These are phyloP conservation scores for Echinochloa phyllopogon DNA, from an alignment of 176 grass and related monocot species.

Conservation along the genomic window DNA sequence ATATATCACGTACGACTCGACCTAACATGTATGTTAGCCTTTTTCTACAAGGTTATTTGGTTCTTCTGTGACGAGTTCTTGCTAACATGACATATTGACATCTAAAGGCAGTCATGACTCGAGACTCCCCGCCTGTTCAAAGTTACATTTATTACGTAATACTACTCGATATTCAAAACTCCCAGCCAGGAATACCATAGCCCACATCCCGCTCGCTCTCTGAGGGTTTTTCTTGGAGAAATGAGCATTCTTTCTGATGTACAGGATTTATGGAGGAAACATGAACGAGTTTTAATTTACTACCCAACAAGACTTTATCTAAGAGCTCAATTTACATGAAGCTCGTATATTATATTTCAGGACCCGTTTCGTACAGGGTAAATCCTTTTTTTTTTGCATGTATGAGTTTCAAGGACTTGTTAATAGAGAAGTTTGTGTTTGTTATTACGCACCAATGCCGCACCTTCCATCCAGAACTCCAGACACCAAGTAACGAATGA, in stretches of 20 bases:
- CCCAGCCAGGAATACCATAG: no score
- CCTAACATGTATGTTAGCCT: neutral
- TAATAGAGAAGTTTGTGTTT: neutral
- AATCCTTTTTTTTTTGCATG: neutral
- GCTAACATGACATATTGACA: neutral
- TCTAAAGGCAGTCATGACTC: neutral
- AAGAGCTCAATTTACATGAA: neutral
- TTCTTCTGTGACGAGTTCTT: neutral
- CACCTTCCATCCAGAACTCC: neutral
- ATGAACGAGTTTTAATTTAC: neutral
- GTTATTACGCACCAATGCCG: no score
- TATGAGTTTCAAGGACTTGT: neutral
- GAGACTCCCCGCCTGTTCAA: neutral
- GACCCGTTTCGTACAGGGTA: neutral
- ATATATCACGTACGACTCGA: neutral
- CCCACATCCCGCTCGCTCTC: no score
- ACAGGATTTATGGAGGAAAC: neutral
- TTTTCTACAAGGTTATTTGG: neutral
- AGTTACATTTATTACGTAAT: neutral
- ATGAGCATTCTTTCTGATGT: neutral
- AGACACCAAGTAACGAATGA: neutral
- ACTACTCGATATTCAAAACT: neutral
- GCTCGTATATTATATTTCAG: neutral
- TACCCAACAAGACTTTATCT: neutral
- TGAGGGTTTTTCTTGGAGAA: no score